Conservation (phyloP, 2,329 filamentous ascomycete species). For the Apiospora aurea region DNA sequence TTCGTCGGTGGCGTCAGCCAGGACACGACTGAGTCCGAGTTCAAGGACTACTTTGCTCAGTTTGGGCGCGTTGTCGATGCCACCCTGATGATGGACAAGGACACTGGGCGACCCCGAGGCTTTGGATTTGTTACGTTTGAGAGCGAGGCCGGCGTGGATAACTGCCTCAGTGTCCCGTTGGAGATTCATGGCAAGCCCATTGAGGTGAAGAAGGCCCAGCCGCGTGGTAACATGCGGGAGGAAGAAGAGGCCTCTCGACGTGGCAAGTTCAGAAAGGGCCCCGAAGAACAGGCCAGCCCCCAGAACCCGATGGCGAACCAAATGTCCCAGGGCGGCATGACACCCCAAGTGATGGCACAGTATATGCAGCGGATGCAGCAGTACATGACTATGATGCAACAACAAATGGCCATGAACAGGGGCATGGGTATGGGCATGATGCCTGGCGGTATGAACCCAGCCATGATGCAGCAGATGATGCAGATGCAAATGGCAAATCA, state of each 20-base stretch:
- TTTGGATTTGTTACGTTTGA: slow-evolving; percentile 99
- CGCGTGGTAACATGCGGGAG: slow-evolving; percentile 90
- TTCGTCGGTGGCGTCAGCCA: slow-evolving; percentile 98
- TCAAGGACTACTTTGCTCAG: slow-evolving; percentile 95
- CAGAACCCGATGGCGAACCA: slow-evolving; percentile 41
- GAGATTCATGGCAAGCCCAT: slow-evolving; percentile 96
- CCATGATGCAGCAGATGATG: slow-evolving; percentile 80
- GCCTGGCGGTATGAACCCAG: slow-evolving; percentile 70
- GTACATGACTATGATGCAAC: slow-evolving; percentile 94
- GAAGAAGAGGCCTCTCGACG: slow-evolving; percentile 78
- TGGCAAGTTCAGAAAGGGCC: slow-evolving; percentile 65
- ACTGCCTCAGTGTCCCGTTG: slow-evolving; percentile 82
- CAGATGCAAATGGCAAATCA: slow-evolving; percentile 70
- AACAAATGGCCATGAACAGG: slow-evolving; percentile 86
- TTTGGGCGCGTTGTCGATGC: slow-evolving; percentile 97
- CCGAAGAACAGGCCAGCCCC: slow-evolving; percentile 45
- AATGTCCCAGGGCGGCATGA: slow-evolving; percentile 67
- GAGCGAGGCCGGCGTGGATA: slow-evolving; percentile 92
- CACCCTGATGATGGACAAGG: slow-evolving; percentile 99
- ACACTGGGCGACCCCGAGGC: slow-evolving; percentile 93
- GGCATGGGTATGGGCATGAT: slow-evolving; percentile 65
- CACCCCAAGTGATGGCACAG: slow-evolving; percentile 95
- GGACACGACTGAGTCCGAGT: slow-evolving; percentile 94
- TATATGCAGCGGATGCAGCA: slow-evolving; percentile 99
- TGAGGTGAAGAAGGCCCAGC: slow-evolving; percentile 97